Percentiles rank a stretch among this genome's conserved stretches.
phyloP scores from a whole-genome alignment of 1,139 yeast genomes.

The Casaregolazyma suthepensis region DNA sequence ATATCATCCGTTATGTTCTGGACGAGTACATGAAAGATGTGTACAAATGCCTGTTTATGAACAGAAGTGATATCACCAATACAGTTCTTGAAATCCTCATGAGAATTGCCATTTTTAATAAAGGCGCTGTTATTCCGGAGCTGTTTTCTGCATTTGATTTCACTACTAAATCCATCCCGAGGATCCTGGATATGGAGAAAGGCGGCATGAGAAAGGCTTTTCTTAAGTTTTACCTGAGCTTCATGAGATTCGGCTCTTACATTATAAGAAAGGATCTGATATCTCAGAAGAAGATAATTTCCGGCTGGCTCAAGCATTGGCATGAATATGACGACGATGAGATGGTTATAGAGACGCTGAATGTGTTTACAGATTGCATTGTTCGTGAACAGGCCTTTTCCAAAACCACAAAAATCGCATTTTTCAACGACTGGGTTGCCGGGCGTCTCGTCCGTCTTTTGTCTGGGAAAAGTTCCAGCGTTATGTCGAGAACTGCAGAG shows the following conservation, averaged over 20 bases:
- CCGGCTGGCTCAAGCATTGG: conserved; percentile 61
- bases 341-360: conserved; percentile 39
- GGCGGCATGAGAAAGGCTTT: conserved; percentile 53
- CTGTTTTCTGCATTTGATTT: conserved; percentile 65
- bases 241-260: conserved; percentile 45
- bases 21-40: conserved; percentile 54
- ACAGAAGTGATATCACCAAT: conserved; percentile 54
- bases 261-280: conserved; percentile 59
- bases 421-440: conserved; percentile 73
- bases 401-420: conserved; percentile 64
- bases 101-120: conserved; percentile 45
- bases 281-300: conserved; percentile 49
- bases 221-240: conserved; percentile 53
- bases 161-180: conserved; percentile 54
- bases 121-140: conserved; percentile 48
- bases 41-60: conserved; percentile 59
- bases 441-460: conserved; percentile 53
- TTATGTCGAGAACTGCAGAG: conserved; percentile 36
- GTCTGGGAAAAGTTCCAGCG: conserved; percentile 30
- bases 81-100: conserved; percentile 54
- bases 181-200: conserved; percentile 49
- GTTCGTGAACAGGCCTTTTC: conserved; percentile 56
- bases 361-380: conserved; percentile 46
- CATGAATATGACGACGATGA: conserved; percentile 48
- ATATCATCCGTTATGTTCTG: conserved; percentile 47